Conservation (phyloP, 495 filamentous ascomycete genomes). For the Podospora conica region DNA sequence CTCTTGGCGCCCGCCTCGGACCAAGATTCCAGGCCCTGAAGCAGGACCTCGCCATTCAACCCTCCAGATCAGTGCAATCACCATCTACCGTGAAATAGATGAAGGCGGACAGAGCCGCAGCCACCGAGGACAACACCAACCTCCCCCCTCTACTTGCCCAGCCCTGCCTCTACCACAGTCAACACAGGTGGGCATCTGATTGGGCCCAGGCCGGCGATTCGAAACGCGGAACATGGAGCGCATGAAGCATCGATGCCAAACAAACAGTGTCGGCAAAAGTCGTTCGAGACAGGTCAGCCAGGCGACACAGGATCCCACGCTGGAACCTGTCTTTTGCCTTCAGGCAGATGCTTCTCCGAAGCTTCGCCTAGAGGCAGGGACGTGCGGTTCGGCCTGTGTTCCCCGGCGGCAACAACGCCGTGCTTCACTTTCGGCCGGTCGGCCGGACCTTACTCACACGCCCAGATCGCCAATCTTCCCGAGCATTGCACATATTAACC, state of each 20-base stretch:
- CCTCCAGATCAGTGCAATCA: neutral
- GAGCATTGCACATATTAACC: neutral
- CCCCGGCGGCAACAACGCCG: neutral
- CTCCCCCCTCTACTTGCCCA: neutral
- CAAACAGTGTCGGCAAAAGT: slow-evolving; percentile 17
- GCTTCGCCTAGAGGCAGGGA: neutral
- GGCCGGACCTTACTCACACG: neutral
- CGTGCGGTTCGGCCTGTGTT: neutral
- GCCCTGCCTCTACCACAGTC: neutral
- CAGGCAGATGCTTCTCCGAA: slow-evolving; percentile 5
- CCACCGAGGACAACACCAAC: neutral
- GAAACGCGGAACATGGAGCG: slow-evolving; percentile 14
- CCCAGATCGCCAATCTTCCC: neutral
- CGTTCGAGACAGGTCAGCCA: slow-evolving; percentile 10
- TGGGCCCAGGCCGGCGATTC: slow-evolving; percentile 3
- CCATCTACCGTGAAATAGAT: neutral
- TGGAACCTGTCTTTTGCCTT: neutral
- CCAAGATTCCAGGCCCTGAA: neutral
- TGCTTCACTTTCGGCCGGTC: neutral
- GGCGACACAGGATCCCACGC: slow-evolving; percentile 1
- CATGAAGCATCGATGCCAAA: slow-evolving; percentile 12
- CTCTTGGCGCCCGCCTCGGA: slow-evolving; percentile 5
- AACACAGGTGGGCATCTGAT: slow-evolving; percentile 1
- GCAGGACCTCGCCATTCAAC: neutral
- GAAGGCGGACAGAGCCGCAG: neutral